Conservation (phyloP, 164 flowering plant species). For the Kingdonia uniflora region DNA sequence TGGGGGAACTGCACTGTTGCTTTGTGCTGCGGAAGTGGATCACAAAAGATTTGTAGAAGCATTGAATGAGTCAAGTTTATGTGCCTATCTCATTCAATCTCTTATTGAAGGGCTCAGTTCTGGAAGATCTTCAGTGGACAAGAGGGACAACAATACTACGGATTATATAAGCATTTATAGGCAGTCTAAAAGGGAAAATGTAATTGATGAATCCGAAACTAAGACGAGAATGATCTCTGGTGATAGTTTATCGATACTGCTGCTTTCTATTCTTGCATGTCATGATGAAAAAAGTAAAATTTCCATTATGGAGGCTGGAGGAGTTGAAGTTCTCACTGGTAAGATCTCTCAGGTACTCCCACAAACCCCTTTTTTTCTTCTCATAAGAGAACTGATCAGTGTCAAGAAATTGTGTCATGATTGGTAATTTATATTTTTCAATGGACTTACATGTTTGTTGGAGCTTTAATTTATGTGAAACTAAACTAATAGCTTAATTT, state of each 20-base stretch:
- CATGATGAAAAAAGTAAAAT: conserved; percentile 59
- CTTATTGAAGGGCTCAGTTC: conserved; percentile 61
- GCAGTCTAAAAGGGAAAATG: conserved; percentile 29
- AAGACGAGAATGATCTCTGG: conserved; percentile 51
- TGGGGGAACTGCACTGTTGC: conserved; percentile 89
- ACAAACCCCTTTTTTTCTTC: conserved; percentile 28
- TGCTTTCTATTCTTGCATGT: conserved; percentile 75
- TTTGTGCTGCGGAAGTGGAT: conserved; percentile 80
- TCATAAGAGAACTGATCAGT: conserved; percentile 20
- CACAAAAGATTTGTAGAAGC: conserved; percentile 59
- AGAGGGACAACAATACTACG: conserved; percentile 16
- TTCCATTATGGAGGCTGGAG: conserved; percentile 85
- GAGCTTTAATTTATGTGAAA: too few species aligned
- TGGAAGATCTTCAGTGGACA: conserved; percentile 17
- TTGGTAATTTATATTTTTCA: too few species aligned
- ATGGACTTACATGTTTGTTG: too few species aligned
- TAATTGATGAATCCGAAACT: conserved; percentile 23
- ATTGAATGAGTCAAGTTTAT: conserved; percentile 44
- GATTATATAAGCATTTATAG: conserved; percentile 65
- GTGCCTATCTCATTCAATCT: conserved; percentile 58
- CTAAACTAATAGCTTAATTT: too few species aligned
- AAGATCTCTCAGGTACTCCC: conserved; percentile 44
- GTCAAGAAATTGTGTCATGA: too few species aligned
- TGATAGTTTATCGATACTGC: conserved; percentile 57
- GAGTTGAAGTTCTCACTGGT: conserved; percentile 79